phyloP scores from a whole-genome alignment of 1,139 yeast species.

The Nadsonia commutata region DNA sequence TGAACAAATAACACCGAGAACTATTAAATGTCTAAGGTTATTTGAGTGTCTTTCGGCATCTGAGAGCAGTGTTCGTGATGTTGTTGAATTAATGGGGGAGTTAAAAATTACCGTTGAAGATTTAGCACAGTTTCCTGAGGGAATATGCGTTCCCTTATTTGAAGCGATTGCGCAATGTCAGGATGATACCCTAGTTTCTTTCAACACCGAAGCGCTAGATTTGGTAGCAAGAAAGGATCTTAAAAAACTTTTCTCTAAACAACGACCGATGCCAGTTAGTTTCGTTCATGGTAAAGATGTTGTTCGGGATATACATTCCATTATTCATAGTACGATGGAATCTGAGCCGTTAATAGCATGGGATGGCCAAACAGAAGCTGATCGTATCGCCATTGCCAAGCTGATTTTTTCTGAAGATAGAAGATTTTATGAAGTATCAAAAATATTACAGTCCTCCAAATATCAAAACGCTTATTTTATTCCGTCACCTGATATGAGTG shows the following conservation, averaged over 20 bases:
- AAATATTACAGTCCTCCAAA: slow-evolving; percentile 54
- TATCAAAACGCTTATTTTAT: slow-evolving; percentile 34
- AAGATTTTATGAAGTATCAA: slow-evolving; percentile 63
- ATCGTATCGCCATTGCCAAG: slow-evolving; percentile 48
- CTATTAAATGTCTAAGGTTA: slow-evolving; percentile 16
- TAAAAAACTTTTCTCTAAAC: slow-evolving; percentile 14
- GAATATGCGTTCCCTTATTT: slow-evolving; percentile 50
- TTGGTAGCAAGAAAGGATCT: slow-evolving; percentile 59
- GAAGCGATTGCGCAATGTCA: slow-evolving; percentile 35
- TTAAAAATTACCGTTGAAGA: slow-evolving; percentile 36
- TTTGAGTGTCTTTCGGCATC: slow-evolving; percentile 31
- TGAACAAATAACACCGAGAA: slow-evolving; percentile 8
- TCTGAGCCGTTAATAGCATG: slow-evolving; percentile 40
- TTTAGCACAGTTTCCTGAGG: slow-evolving; percentile 61
- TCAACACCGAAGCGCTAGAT: slow-evolving; percentile 29
- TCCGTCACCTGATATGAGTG: slow-evolving; percentile 29
- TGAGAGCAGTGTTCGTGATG: slow-evolving; percentile 34
- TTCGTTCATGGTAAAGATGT: slow-evolving; percentile 8
- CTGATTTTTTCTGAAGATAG: slow-evolving; percentile 66
- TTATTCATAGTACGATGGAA: slow-evolving; percentile 34
- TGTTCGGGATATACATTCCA: slow-evolving; percentile 33
- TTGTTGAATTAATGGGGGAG: slow-evolving; percentile 46
- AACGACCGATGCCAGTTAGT: neutral
- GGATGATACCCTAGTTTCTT: slow-evolving; percentile 30
- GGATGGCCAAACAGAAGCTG: slow-evolving; percentile 58